Base-by-base conservation (phyloP, 805 yeast genomes). In the Torulaspora gathmanii region DNA sequence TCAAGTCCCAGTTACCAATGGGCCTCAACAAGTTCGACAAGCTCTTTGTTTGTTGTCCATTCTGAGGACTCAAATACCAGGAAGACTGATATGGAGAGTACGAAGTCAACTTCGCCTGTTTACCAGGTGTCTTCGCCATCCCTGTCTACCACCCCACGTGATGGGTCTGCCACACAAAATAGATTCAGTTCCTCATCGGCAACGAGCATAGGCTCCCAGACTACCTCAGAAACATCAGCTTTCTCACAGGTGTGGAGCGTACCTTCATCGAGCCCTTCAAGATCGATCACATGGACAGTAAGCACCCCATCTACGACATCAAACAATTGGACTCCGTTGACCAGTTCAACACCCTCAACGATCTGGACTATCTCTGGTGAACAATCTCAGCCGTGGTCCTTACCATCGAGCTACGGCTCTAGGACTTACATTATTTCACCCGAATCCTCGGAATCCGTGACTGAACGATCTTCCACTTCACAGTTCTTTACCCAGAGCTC, bases 401-500 rank as follows among this genome's bases (percentile, higher is more conserved):
- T 43, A 13, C 26, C 39, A 15, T 22, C 41, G 11, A 29, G 33
- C 17, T 9, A 38, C 13, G 13, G 23, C 13, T 15, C 34, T 3
- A 20, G 29, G 20, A 20, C 31, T 4, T 31, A 29, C 30, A 39
- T 37, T 9, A 17, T 31, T 16, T 39, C 42, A 15, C 23, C 41
- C n/a, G 25, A 27, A 13, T 15, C 36, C 4, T 31, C 37, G 15
- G 7, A 36, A 10, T 30, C 42, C 13, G 8, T 15, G 40, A 33
- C 13, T 29, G 17, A 37, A 9, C 41, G 44, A 29, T 38, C 49
- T 9, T 38, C 52, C 33, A 52, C 64, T 16, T 61, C 67, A 34
- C 57, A 60, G 31, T 46, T 54, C 15, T 46, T 52, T 4, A 34
- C 58, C 13, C 39, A 58, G 3, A 44, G 54, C 5, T 41, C 53